Evolutionary conservation across 495 filamentous ascomycete species (phyloP).

Genomic region (Usnea hakonensis): DNA sequence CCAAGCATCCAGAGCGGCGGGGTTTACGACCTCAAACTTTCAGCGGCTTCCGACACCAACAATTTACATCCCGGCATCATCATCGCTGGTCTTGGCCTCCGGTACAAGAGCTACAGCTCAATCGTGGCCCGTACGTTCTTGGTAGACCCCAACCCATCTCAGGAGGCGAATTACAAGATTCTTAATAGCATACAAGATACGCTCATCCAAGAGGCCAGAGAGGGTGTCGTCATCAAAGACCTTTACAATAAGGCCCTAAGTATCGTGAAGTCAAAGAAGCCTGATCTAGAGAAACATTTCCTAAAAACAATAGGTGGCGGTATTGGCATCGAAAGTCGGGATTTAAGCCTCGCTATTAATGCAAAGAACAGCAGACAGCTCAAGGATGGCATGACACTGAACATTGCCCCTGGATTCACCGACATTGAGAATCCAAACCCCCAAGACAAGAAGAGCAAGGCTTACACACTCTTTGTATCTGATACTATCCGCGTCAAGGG

Average conservation of each 20-base stretch:
- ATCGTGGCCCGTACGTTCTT: slow-evolving; percentile 87
- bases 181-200: slow-evolving; percentile 75
- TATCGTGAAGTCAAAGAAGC: slow-evolving; percentile 76
- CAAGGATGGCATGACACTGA: slow-evolving; percentile 95
- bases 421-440: slow-evolving; percentile 77
- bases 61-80: slow-evolving; percentile 92
- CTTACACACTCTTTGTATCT: slow-evolving; percentile 80
- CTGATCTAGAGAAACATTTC: slow-evolving; percentile 90
- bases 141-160: slow-evolving; percentile 90
- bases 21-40: slow-evolving; percentile 80
- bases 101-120: slow-evolving; percentile 91
- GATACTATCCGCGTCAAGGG: slow-evolving; percentile 90
- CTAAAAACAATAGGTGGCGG: slow-evolving; percentile 81
- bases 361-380: slow-evolving; percentile 73
- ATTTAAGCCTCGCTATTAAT: slow-evolving; percentile 72
- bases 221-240: slow-evolving; percentile 81
- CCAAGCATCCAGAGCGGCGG: slow-evolving; percentile 95
- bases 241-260: slow-evolving; percentile 80
- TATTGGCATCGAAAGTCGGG: slow-evolving; percentile 85
- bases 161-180: slow-evolving; percentile 92
- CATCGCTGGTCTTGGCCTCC: slow-evolving; percentile 77
- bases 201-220: slow-evolving; percentile 81
- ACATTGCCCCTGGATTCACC: slow-evolving; percentile 76
- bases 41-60: slow-evolving; percentile 64
- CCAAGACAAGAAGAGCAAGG: slow-evolving; percentile 77